Evolutionary conservation across 306 rosid genomes (phyloP).

Genomic region (Cicer pinnatifidum): DNA sequence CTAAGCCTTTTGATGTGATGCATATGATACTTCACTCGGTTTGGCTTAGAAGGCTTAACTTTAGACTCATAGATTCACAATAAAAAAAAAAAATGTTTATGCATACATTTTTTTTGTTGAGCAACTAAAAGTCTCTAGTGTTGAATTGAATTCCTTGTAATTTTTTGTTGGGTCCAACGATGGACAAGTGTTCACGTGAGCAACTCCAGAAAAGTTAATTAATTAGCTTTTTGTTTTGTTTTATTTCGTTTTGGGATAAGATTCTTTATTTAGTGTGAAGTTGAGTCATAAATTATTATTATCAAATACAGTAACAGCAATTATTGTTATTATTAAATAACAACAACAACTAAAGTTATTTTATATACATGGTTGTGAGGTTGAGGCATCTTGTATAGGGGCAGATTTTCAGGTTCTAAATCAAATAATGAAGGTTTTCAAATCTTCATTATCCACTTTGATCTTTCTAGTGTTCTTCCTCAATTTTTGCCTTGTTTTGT

Average conservation of each 20-base stretch:
- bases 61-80: slow-evolving; percentile 40
- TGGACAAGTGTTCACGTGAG: slow-evolving; percentile 14
- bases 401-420: neutral
- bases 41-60: slow-evolving; percentile 68
- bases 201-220: neutral
- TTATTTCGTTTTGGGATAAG: slow-evolving; percentile 23
- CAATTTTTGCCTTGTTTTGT: slow-evolving; percentile 35
- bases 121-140: too few species aligned
- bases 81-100: neutral
- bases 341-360: neutral
- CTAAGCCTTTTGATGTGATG: slow-evolving; percentile 69
- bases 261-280: neutral
- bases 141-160: neutral
- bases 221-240: slow-evolving; percentile 1
- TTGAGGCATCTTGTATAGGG: neutral
- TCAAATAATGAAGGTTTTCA: slow-evolving; percentile 42
- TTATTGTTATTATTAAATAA: neutral
- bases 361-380: neutral
- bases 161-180: neutral
- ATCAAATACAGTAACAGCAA: neutral
- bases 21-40: slow-evolving; percentile 82
- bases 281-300: slow-evolving; percentile 11
- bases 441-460: neutral
- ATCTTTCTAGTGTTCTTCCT: slow-evolving; percentile 26
- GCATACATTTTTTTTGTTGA: neutral